These are phyloP conservation scores for Brachypodium distachyon DNA, from an alignment of 202 grass and related monocot genomes.

Conservation along the genomic window DNA sequence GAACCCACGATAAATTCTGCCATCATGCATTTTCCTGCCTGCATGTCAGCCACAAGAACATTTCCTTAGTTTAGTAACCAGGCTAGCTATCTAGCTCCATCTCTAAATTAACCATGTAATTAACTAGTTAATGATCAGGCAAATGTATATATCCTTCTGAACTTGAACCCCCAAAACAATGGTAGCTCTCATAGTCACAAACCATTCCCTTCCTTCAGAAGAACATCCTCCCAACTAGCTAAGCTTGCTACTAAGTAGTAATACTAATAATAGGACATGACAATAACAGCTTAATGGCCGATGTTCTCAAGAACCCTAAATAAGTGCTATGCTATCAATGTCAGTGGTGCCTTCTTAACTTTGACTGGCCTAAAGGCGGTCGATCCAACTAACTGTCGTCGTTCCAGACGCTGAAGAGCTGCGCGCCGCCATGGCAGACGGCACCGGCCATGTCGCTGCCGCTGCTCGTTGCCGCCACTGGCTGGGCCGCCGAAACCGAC, in stretches of 20 bases:
- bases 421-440: constrained; percentile 36
- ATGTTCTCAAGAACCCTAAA: constrained; percentile 32
- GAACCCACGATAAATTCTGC: too few relatives aligned
- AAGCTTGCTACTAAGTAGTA: constrained; percentile 11
- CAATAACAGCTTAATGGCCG: constrained; percentile 30
- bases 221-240: constrained; percentile 15
- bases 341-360: constrained; percentile 12
- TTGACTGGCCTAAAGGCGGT: not conserved
- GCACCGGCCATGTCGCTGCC: constrained; percentile 37
- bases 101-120: constrained; percentile 25
- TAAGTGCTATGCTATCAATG: constrained; percentile 33
- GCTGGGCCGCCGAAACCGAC: not conserved
- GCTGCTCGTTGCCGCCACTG: constrained; percentile 29
- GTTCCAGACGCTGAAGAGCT: constrained; percentile 83
- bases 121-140: not conserved
- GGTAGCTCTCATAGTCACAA: constrained; percentile 22
- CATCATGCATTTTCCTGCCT: not conserved
- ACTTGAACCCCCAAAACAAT: constrained; percentile 43
- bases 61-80: constrained; percentile 29
- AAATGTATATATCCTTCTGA: constrained; percentile 34
- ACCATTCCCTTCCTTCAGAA: constrained; percentile 47
- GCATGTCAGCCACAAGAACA: not conserved
- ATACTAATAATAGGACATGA: constrained; percentile 5
- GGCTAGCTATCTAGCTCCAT: not conserved
- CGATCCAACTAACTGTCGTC: constrained; percentile 43